Base-by-base conservation (phyloP, 2,329 filamentous ascomycete genomes). In the Fusarium tricinctum region DNA sequence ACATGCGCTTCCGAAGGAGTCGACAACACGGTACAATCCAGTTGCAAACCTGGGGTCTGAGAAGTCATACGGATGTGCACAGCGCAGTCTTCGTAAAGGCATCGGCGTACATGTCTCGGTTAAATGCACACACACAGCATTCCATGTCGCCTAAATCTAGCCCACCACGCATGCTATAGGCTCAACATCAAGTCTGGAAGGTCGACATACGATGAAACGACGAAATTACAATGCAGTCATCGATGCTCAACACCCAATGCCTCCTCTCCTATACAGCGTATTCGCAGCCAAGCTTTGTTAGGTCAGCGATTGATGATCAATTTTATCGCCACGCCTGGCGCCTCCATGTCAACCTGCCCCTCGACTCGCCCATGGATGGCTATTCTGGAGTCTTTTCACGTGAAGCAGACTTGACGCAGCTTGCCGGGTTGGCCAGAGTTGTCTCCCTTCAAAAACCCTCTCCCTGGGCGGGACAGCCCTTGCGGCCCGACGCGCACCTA, bases 401-500 rank as follows among this genome's bases (percentile, higher is more conserved):
- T 73, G 71, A 73, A 73, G 65, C 60, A 52, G 55, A 60, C 58
- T 68, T 73, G 65, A 73, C 71, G 69, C 71, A 68, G 67, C 59
- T 65, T 73, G 63, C 71, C 61, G 67, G 69, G 65, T 62, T 66
- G 64, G 42, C 53, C 59, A 64, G 69, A 57, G 40, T 65, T 62
- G 45, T 68, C 66, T 66, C 68, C 65, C 65, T 68, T 68, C 60
- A 58, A 68, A 63, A 61, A 50, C 58, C 61, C 40, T 56, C 40
- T 62, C 64, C 67, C 68, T 66, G 54, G 68, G 63, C 71, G 68
- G 72, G 69, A 71, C 64, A 74, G 63, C 70, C 71, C 70, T 74
- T 73, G 71, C 72, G 72, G 72, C 72, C 72, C 72, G 72, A 73
- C 68, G 71, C 72, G 72, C 71, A 70, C 58, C 60, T 67, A 51